Percentiles rank a stretch among this genome's conserved stretches.
These are phyloP conservation scores for Pelargonium australe DNA, from an alignment of 441 rosid species.

Conservation along the genomic window DNA sequence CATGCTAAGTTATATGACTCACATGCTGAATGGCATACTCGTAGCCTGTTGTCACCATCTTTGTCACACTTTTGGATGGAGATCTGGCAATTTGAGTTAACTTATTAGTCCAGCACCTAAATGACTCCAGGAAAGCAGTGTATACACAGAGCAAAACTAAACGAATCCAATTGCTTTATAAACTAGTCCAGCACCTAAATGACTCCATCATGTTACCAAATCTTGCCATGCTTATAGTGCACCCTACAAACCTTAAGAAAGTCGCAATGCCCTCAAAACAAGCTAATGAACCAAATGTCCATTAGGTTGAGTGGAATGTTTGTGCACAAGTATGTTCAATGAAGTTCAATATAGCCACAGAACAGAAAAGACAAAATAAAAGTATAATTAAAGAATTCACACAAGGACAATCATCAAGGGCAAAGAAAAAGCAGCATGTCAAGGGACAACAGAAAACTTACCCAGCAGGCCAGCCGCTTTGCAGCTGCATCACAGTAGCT, in stretches of 20 bases:
- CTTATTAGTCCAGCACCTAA: background rate
- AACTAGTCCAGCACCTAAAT: too few relatives aligned
- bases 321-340: too few relatives aligned
- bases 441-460: constrained; percentile 20
- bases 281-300: too few relatives aligned
- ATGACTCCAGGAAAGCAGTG: background rate
- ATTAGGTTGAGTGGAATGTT: too few relatives aligned
- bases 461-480: constrained; percentile 94
- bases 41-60: constrained; percentile 88
- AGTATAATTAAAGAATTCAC: background rate
- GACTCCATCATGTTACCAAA: too few relatives aligned
- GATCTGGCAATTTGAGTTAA: constrained; percentile 41
- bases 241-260: too few relatives aligned
- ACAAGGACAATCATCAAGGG: constrained; percentile 41
- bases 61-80: constrained; percentile 91
- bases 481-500: constrained; percentile 86
- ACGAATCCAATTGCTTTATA: too few relatives aligned
- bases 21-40: constrained; percentile 96
- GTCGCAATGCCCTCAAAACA: too few relatives aligned
- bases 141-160: too few relatives aligned
- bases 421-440: background rate
- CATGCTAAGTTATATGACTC: constrained; percentile 83
- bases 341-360: too few relatives aligned
- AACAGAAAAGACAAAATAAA: too few relatives aligned
- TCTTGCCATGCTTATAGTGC: too few relatives aligned